Conservation (phyloP, 345 rosid genomes). For the Hibiscus syriacus region DNA sequence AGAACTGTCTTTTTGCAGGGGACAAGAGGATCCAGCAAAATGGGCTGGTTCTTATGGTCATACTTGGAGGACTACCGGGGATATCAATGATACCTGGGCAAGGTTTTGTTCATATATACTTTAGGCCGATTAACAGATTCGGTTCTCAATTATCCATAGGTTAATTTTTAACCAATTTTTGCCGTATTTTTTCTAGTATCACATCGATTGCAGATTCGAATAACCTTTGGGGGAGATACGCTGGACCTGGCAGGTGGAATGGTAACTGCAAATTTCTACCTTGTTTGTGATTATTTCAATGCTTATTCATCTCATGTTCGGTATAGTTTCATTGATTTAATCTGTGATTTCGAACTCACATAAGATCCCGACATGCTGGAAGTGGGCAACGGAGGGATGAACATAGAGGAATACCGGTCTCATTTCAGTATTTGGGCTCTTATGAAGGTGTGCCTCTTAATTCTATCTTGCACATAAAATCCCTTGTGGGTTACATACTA, state of each 20-base stretch:
- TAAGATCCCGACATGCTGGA: conserved; percentile 65
- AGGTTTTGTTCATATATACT: conserved; percentile 19
- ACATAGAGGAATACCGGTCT: conserved; percentile 35
- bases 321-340: not conserved
- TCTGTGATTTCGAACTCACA: not conserved
- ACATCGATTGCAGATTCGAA: conserved; percentile 36
- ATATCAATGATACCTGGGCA: conserved; percentile 34
- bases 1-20: conserved; percentile 21
- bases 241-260: conserved; percentile 59
- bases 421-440: conserved; percentile 57
- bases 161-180: conserved; percentile 2
- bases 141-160: not conserved
- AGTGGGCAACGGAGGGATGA: conserved; percentile 72
- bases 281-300: not conserved
- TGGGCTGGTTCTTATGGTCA: conserved; percentile 46
- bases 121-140: not conserved
- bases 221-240: conserved; percentile 47
- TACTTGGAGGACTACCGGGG: conserved; percentile 59
- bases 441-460: conserved; percentile 30
- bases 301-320: not conserved
- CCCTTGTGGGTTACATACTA: not conserved
- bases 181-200: conserved; percentile 23
- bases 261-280: conserved; percentile 24
- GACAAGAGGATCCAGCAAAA: conserved; percentile 45
- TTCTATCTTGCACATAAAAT: not conserved